Base-by-base conservation (phyloP, 345 rosid genomes). In the Camelina hispida region DNA sequence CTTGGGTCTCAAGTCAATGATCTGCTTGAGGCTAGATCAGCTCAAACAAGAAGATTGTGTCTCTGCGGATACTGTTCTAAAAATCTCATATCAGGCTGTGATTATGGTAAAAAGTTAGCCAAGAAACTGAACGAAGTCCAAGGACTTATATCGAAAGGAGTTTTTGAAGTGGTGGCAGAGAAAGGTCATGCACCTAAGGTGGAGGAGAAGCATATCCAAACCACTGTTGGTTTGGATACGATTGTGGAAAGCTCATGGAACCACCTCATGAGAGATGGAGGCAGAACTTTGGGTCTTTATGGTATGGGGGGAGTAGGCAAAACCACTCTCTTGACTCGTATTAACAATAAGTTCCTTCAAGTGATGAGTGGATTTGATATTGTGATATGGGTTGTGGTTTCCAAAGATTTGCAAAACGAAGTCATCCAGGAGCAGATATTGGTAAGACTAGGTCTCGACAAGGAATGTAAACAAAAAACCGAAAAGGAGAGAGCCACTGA, bases 241-340 rank as follows among this genome's bases (percentile, higher is more conserved):
- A 46, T 7, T 2, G 51, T n/a, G 0, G 51, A 46, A 46, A 46
- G 20, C 1, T 3, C 18, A 46, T 46, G 20, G 51, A 46, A n/a
- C 51, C 20, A 7, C 18, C 20, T 46, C 51, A 46, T 46, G 51
- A 5, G 1, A 0, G 51, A 7, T 46, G 20, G 20, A 6, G 1
- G 3, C 3, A 46, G 1, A 46, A 6, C 4, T n/a, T 46, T 47
- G 20, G 52, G 52, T 47, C 20, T 47, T 47, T n/a, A n/a, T 47
- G 52, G 52, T 47, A 47, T 47, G 52, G 52, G 52, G 10, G 52
- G 52, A n/a, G 20, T 47, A 16, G 52, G 11, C 52, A 47, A 47
- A 7, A 47, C 52, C 10, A 47, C 52, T 7, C 20, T 47, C 20
- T 47, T 47, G 9, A 4, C 52, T 47, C 20, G 20, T 47, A n/a